Conservation (phyloP, 2,329 filamentous ascomycete species). For the Colletotrichum sidae region DNA sequence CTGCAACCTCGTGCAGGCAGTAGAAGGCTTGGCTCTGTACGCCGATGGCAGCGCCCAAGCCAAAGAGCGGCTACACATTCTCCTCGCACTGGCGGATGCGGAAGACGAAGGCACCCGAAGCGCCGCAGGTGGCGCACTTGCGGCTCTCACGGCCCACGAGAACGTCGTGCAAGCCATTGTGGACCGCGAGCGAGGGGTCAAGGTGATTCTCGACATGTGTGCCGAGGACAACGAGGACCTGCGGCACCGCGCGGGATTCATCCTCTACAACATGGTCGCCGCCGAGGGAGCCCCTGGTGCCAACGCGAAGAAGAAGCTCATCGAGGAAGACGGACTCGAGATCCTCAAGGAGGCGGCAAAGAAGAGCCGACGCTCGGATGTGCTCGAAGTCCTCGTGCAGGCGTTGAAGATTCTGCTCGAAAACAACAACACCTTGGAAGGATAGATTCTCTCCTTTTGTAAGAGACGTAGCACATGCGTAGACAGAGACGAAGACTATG, state of each 20-base stretch:
- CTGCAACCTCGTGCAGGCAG: slow-evolving; percentile 85
- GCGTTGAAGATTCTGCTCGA: slow-evolving; percentile 76
- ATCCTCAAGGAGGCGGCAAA: slow-evolving; percentile 77
- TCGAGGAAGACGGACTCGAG: slow-evolving; percentile 72
- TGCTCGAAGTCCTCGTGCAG: slow-evolving; percentile 78
- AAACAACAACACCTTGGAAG: slow-evolving; percentile 39
- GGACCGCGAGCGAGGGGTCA: slow-evolving; percentile 76
- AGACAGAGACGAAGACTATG: slow-evolving; percentile 20
- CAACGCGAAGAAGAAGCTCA: slow-evolving; percentile 69
- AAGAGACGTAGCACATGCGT: slow-evolving; percentile 23
- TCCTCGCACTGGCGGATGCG: slow-evolving; percentile 88
- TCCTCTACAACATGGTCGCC: slow-evolving; percentile 77
- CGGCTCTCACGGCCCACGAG: slow-evolving; percentile 84
- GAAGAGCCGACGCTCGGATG: slow-evolving; percentile 74
- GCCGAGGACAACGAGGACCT: slow-evolving; percentile 77
- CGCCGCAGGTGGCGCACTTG: slow-evolving; percentile 89
- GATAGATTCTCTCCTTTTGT: slow-evolving; percentile 13
- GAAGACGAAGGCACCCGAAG: slow-evolving; percentile 83
- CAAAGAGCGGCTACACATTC: slow-evolving; percentile 80
- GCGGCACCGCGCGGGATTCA: slow-evolving; percentile 79
- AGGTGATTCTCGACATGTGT: slow-evolving; percentile 85
- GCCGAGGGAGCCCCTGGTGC: slow-evolving; percentile 74
- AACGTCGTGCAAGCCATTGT: slow-evolving; percentile 78
- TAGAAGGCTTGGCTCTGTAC: slow-evolving; percentile 75
- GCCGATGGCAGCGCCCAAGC: slow-evolving; percentile 76